phyloP scores from a whole-genome alignment of 345 rosid species.

The Eucalyptus victrix region DNA sequence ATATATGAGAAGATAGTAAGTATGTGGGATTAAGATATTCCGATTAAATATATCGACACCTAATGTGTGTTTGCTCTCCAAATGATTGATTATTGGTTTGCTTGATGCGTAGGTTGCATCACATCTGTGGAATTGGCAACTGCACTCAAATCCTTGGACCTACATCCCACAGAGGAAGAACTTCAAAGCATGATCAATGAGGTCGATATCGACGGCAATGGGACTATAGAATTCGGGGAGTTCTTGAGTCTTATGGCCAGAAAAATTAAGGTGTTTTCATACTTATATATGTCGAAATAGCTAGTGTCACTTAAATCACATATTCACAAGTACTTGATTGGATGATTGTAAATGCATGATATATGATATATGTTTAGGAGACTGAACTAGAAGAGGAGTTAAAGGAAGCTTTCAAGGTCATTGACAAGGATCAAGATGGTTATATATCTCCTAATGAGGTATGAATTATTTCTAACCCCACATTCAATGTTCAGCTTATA shows the following conservation, averaged over 20 bases:
- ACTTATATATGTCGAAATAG: neutral
- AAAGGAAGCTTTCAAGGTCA: constrained; percentile 54
- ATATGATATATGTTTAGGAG: constrained; percentile 16
- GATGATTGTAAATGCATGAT: neutral
- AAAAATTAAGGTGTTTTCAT: constrained; percentile 39
- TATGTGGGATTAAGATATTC: neutral
- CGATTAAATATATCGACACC: neutral
- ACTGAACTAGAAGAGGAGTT: constrained; percentile 39
- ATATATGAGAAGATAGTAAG: neutral
- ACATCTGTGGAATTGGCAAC: constrained; percentile 41
- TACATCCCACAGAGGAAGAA: constrained; percentile 54
- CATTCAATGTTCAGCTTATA: neutral
- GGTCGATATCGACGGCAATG: constrained; percentile 45
- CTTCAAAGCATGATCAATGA: constrained; percentile 47
- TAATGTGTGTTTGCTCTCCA: neutral
- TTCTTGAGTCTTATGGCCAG: constrained; percentile 62
- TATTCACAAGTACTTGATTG: neutral
- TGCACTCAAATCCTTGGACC: constrained; percentile 37
- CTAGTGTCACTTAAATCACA: neutral
- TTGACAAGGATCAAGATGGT: constrained; percentile 67
- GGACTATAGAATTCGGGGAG: constrained; percentile 56
- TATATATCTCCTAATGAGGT: constrained; percentile 58
- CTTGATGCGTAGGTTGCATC: constrained; percentile 32
- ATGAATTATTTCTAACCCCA: neutral
- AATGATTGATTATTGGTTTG: neutral